These are phyloP conservation scores for Aureobasidium lini DNA, from an alignment of 2,329 filamentous ascomycete species.

Conservation along the genomic window DNA sequence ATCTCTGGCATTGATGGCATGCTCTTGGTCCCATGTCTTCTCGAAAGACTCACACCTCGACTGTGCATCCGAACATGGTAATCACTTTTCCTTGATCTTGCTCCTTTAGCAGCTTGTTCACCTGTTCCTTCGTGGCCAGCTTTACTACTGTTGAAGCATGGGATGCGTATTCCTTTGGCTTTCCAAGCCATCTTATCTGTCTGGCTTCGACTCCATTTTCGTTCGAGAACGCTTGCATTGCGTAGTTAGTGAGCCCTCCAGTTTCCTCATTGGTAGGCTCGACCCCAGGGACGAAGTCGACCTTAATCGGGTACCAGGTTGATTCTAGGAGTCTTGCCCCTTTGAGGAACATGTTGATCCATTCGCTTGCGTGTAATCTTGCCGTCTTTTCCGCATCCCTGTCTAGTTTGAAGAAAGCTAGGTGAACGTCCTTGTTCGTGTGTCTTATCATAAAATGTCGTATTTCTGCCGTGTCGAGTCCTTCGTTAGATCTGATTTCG, in stretches of 20 bases:
- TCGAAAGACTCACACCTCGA: background rate
- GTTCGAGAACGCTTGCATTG: background rate
- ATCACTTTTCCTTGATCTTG: background rate
- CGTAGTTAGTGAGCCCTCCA: background rate
- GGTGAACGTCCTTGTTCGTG: conserved; percentile 9
- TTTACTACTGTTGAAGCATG: background rate
- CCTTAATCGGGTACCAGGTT: conserved; percentile 4
- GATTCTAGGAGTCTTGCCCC: conserved; percentile 5
- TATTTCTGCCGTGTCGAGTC: background rate
- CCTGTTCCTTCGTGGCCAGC: conserved; percentile 2
- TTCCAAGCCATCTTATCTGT: conserved; percentile 5
- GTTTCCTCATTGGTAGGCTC: background rate
- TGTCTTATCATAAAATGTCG: background rate
- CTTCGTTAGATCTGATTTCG: conserved; percentile 2
- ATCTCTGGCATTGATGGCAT: no score
- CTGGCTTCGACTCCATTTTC: conserved; percentile 2
- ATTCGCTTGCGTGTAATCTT: background rate
- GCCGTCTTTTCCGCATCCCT: conserved; percentile 1
- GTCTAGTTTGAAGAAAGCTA: conserved; percentile 3
- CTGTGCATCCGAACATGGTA: background rate
- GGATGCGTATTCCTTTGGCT: background rate
- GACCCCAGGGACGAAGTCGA: background rate
- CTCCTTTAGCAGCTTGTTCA: background rate
- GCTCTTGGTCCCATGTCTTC: background rate
- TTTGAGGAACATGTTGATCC: conserved; percentile 1